Evolutionary conservation across 2,329 filamentous ascomycete species (phyloP), one percentile per base, ranked within the genome.

Genomic region (Fusarium nanum): DNA sequence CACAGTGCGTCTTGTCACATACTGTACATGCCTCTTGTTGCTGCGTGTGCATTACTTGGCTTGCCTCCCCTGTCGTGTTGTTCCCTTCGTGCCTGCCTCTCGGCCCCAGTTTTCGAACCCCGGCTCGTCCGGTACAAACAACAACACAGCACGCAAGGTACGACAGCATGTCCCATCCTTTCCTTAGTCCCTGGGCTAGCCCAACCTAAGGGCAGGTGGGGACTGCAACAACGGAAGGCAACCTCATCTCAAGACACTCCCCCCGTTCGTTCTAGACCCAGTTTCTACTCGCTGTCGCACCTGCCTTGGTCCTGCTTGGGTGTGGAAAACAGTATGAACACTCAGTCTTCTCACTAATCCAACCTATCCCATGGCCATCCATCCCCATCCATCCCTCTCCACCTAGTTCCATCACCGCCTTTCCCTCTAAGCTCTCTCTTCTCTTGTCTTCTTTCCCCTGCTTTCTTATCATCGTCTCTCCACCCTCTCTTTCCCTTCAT

Each of bases 371-470:
- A 73, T 70, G 64, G 71, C 73, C 71, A 76, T 79, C 77, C 68
- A 78, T 73, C 69, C 71, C 70, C 67, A 75, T 78, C 78, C 75
- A 79, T 77, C 71, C 69, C 68, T 75, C 73, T 74, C 77, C 73
- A 77, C 73, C 64, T 71, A 56, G 73, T 76, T 76, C 72, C 76
- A 79, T 78, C 78, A 78, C 77, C 78, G 78, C 76, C 75, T 73
- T 77, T 78, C 73, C 73, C 72, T 73, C 68, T 75, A 70, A 75
- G 34, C 76, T 76, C 76, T 76, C 74, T 77, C 73, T 73, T 76
- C 71, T 76, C 71, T 76, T 72, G 70, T 78, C 72, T 73, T 75
- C 74, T 65, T 73, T 72, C 74, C 73, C 75, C 74, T 76, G 73
- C 70, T 65, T 76, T 73, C 75, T 76, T 77, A 75, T 77, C 74